Conservation (phyloP, 179 eudicot genomes). For the Gypsophila paniculata region DNA sequence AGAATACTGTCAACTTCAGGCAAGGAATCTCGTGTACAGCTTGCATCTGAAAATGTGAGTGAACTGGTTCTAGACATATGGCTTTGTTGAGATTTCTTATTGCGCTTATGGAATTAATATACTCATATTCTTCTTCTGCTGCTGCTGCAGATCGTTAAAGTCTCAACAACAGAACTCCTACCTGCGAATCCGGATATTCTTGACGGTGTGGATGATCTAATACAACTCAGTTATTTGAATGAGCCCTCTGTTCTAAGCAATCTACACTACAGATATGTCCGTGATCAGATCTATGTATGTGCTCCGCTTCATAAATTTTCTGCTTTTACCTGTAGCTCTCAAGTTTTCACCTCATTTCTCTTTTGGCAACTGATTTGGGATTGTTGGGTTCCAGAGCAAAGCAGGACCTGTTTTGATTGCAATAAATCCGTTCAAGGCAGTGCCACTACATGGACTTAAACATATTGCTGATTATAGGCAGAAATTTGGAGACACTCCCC, state of each 20-base stretch:
- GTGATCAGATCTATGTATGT: constrained; percentile 67
- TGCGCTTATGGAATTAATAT: not conserved
- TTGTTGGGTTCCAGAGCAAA: constrained; percentile 52
- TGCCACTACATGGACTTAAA: constrained; percentile 59
- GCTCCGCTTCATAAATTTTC: not conserved
- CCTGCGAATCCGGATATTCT: constrained; percentile 93
- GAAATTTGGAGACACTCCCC: constrained; percentile 74
- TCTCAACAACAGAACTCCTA: constrained; percentile 49
- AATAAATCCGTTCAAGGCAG: constrained; percentile 83
- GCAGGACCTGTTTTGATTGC: constrained; percentile 93
- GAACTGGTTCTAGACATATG: constrained; percentile 12
- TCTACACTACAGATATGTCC: constrained; percentile 63
- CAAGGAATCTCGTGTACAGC: constrained; percentile 51
- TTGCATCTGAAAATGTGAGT: constrained; percentile 69
- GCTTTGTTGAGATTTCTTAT: not conserved
- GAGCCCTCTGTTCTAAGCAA: constrained; percentile 88
- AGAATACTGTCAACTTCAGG: constrained; percentile 63
- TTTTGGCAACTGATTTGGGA: constrained; percentile 5
- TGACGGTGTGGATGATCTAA: constrained; percentile 88
- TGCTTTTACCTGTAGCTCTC: constrained; percentile 13
- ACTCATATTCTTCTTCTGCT: constrained; percentile 15
- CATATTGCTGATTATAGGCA: constrained; percentile 56
- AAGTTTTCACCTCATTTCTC: constrained; percentile 17
- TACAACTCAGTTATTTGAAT: constrained; percentile 80
- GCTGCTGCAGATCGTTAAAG: constrained; percentile 46